Evolutionary conservation across 2,329 filamentous ascomycete species (phyloP).

Genomic region (Aspergillus udagawae): DNA sequence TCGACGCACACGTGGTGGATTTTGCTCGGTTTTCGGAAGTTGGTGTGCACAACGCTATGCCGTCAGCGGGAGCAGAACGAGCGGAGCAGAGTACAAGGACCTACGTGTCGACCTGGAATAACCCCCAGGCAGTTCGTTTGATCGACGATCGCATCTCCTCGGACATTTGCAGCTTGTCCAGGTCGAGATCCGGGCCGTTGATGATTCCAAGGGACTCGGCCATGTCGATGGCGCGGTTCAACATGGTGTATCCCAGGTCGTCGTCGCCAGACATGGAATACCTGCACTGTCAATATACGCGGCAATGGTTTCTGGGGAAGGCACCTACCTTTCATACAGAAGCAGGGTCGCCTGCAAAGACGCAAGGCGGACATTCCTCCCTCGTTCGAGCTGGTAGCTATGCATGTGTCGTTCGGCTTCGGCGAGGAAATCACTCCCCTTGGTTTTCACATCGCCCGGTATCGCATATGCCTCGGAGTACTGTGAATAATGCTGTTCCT

Average conservation of each 20-base stretch:
- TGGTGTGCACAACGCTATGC: slow-evolving; percentile 15
- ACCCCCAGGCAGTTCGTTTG: slow-evolving; percentile 20
- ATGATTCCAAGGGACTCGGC: slow-evolving; percentile 20
- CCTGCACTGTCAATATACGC: slow-evolving; percentile 4
- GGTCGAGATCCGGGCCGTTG: slow-evolving; percentile 10
- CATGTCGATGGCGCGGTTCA: slow-evolving; percentile 23
- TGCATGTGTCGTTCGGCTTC: slow-evolving; percentile 22
- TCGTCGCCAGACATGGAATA: slow-evolving; percentile 26
- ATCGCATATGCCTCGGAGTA: slow-evolving; percentile 25
- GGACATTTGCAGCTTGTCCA: slow-evolving; percentile 13
- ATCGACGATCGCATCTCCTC: slow-evolving; percentile 20
- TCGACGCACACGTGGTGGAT: slow-evolving; percentile 11
- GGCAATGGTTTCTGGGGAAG: not conserved
- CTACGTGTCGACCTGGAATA: slow-evolving; percentile 28
- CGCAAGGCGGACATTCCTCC: slow-evolving; percentile 12
- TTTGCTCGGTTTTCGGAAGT: slow-evolving; percentile 16
- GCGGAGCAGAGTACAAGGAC: not conserved
- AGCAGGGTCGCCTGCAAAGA: slow-evolving; percentile 22
- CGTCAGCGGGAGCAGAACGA: not conserved
- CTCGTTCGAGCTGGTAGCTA: slow-evolving; percentile 9
- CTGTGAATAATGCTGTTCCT: slow-evolving; percentile 21
- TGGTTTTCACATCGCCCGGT: slow-evolving; percentile 23
- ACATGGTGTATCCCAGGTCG: slow-evolving; percentile 25
- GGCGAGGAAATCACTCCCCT: slow-evolving; percentile 22
- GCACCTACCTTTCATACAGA: slow-evolving; percentile 22